Evolutionary conservation across 495 filamentous ascomycete species (phyloP).

Genomic region (Penicillium crystallinum): DNA sequence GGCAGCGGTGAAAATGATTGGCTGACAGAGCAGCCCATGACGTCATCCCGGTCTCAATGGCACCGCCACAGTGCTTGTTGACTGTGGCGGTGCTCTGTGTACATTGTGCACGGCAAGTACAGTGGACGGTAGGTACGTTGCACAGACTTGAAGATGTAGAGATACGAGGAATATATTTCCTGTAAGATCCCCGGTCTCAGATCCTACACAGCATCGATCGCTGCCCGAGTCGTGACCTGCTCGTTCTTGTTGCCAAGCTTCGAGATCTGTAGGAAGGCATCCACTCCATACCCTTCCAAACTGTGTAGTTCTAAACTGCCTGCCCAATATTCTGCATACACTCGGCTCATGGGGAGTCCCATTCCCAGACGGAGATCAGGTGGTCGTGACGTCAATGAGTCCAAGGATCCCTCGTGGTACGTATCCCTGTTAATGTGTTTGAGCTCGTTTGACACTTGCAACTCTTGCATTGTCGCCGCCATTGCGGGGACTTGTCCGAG

Average conservation of each 20-base stretch:
- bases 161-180: constrained; percentile 8
- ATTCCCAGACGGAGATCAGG: constrained; percentile 89
- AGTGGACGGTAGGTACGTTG: neutral
- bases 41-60: neutral
- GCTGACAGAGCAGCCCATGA: neutral
- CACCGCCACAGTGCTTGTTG: constrained; percentile 4
- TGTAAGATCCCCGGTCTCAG: neutral
- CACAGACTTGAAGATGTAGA: neutral
- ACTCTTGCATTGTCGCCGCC: constrained; percentile 91
- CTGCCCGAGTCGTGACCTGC: constrained; percentile 81
- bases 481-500: constrained; percentile 83
- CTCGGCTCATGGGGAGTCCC: constrained; percentile 86
- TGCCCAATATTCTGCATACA: constrained; percentile 99
- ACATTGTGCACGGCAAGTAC: neutral
- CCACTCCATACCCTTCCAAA: constrained; percentile 94
- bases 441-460: constrained; percentile 39
- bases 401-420: constrained; percentile 60
- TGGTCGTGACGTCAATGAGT: constrained; percentile 70
- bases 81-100: neutral
- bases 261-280: constrained; percentile 94
- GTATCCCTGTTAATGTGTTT: constrained; percentile 28
- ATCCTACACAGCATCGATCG: constrained; percentile 77
- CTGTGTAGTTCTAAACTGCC: constrained; percentile 88
- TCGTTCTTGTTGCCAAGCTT: constrained; percentile 99
- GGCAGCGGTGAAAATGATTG: neutral